phyloP scores from a whole-genome alignment of 2,329 filamentous ascomycete species.

The Xylariomycetidae sp. region DNA sequence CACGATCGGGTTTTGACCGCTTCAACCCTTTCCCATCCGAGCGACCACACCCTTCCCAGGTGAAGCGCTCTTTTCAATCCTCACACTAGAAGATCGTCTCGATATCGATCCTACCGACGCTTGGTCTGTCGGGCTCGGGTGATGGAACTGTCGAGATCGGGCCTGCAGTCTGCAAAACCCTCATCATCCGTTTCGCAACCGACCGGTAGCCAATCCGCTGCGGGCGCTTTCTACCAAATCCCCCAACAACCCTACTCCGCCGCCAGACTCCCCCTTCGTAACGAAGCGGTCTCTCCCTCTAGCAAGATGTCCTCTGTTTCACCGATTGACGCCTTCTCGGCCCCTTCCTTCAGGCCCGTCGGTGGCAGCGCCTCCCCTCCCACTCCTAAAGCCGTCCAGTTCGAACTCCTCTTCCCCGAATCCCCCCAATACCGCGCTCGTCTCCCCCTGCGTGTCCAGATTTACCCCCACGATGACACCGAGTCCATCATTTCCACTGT shows the following conservation, averaged over 20 bases:
- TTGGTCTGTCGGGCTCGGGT: constrained; percentile 10
- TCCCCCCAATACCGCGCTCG: constrained; percentile 65
- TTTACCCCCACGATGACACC: constrained; percentile 91
- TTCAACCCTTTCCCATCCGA: constrained; percentile 7
- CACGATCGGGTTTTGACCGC: constrained; percentile 22
- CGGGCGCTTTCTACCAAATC: constrained; percentile 23
- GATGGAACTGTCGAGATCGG: constrained; percentile 29
- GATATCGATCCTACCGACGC: not conserved
- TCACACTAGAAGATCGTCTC: no score
- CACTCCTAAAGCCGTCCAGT: constrained; percentile 68
- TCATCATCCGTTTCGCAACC: constrained; percentile 13
- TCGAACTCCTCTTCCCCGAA: constrained; percentile 67
- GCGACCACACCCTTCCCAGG: constrained; percentile 1
- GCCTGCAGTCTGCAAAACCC: constrained; percentile 21
- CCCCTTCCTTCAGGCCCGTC: constrained; percentile 31
- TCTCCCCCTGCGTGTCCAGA: constrained; percentile 80
- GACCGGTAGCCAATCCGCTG: constrained; percentile 13
- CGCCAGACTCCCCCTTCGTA: constrained; percentile 19
- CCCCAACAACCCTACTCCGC: constrained; percentile 11
- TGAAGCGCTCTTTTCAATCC: constrained; percentile 1
- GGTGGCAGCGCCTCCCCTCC: constrained; percentile 42
- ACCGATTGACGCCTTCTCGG: constrained; percentile 31
- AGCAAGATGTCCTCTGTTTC: constrained; percentile 42
- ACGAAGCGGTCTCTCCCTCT: constrained; percentile 17
- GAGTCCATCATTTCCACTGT: constrained; percentile 97